Evolutionary conservation across 148 eudicot genomes (phyloP).

Genomic region (Spergularia marina): DNA sequence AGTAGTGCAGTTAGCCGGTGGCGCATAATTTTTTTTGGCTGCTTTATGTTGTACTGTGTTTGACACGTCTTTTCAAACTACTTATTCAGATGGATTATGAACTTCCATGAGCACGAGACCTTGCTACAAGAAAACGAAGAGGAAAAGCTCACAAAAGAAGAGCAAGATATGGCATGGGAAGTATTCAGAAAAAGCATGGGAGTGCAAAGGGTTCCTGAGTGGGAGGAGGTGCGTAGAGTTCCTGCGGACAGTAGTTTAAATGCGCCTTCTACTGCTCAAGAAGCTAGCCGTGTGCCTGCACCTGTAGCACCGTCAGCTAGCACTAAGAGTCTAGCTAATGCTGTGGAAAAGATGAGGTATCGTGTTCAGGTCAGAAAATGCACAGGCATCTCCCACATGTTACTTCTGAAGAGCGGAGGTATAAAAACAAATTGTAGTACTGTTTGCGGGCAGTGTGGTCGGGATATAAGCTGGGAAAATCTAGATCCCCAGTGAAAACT

Average conservation of each 20-base stretch:
- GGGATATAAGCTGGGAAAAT: conserved; percentile 61
- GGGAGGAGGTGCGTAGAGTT: conserved; percentile 72
- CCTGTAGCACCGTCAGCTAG: conserved; percentile 20
- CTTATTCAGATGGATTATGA: conserved; percentile 74
- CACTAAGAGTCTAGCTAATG: conserved; percentile 24
- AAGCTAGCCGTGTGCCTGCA: conserved; percentile 15
- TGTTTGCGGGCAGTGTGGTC: conserved; percentile 84
- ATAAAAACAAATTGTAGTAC: conserved; percentile 62
- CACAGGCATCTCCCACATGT: conserved; percentile 63
- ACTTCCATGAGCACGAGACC: conserved; percentile 90
- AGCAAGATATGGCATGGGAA: conserved; percentile 99
- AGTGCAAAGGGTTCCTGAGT: conserved; percentile 22
- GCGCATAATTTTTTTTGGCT: background rate
- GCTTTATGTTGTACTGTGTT: background rate
- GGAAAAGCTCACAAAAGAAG: conserved; percentile 92
- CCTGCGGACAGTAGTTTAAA: conserved; percentile 30
- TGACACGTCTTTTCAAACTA: background rate
- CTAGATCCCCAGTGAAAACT: conserved; percentile 24
- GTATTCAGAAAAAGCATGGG: conserved; percentile 58
- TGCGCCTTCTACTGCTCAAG: conserved; percentile 14
- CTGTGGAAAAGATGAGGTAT: conserved; percentile 30
- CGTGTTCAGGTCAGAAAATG: conserved; percentile 52
- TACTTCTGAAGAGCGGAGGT: conserved; percentile 68
- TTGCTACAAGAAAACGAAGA: conserved; percentile 95
- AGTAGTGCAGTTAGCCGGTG: background rate